Evolutionary conservation across 805 yeast genomes (phyloP).

Genomic region (Aciculoconidium aculeatum): DNA sequence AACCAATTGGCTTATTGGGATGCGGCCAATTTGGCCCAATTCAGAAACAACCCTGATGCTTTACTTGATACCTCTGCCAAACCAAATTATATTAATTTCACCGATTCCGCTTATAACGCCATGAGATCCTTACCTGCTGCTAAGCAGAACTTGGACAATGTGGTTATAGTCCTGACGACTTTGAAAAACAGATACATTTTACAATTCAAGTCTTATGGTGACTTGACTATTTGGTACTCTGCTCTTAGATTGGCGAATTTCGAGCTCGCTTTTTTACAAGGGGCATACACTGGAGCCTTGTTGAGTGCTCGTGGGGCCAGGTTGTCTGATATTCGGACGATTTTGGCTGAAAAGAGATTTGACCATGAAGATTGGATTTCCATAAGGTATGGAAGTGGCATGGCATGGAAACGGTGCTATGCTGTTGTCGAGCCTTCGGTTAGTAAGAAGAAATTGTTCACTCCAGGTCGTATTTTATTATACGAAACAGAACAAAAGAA

Average conservation of each 20-base stretch:
- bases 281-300: constrained; percentile 94
- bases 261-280: constrained; percentile 81
- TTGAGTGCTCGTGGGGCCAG: constrained; percentile 87
- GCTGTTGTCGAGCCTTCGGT: constrained; percentile 78
- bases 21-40: constrained; percentile 55
- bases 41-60: constrained; percentile 46
- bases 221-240: constrained; percentile 71
- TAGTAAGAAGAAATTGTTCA: constrained; percentile 41
- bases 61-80: constrained; percentile 56
- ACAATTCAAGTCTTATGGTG: constrained; percentile 64
- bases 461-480: constrained; percentile 66
- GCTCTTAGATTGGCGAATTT: constrained; percentile 76
- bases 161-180: constrained; percentile 87
- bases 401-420: constrained; percentile 95
- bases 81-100: constrained; percentile 84
- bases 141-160: constrained; percentile 57
- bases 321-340: constrained; percentile 78
- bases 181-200: constrained; percentile 80
- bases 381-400: constrained; percentile 92
- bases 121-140: constrained; percentile 63
- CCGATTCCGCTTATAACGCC: constrained; percentile 83
- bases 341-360: constrained; percentile 79
- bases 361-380: constrained; percentile 92
- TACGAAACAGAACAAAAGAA: constrained; percentile 76
- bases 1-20: constrained; percentile 93